phyloP scores from a whole-genome alignment of 2,329 filamentous ascomycete species.

The Neonectria coccinea region DNA sequence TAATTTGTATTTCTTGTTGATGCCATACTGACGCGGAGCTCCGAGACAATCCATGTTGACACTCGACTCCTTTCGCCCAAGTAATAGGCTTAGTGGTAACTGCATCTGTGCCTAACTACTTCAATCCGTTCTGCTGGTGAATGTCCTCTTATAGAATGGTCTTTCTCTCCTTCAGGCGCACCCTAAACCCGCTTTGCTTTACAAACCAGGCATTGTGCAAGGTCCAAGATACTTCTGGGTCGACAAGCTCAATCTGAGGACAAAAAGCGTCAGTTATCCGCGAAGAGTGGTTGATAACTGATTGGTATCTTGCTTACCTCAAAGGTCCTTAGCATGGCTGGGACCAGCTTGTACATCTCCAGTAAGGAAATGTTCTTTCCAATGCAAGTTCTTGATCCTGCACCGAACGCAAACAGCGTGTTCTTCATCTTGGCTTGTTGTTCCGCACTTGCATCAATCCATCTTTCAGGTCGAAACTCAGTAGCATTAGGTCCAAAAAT shows the following conservation, averaged over 20 bases:
- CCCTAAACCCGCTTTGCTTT: conserved; percentile 18
- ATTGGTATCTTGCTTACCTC: conserved; percentile 13
- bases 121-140: background rate
- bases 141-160: conserved; percentile 9
- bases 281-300: background rate
- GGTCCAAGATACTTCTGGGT: conserved; percentile 49
- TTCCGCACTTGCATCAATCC: conserved; percentile 64
- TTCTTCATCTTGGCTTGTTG: conserved; percentile 36
- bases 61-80: too few species aligned
- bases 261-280: background rate
- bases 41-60: too few species aligned
- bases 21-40: too few species aligned
- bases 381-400: conserved; percentile 75
- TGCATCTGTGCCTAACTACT: too few species aligned
- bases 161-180: conserved; percentile 18
- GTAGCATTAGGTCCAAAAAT: conserved; percentile 77
- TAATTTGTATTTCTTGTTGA: too few species aligned
- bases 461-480: conserved; percentile 74
- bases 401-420: conserved; percentile 69
- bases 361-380: conserved; percentile 73
- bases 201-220: conserved; percentile 31
- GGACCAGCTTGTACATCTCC: conserved; percentile 72
- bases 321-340: conserved; percentile 42
- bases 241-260: conserved; percentile 62
- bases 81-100: too few species aligned